phyloP scores from a whole-genome alignment of 2,329 filamentous ascomycete genomes.

The Metarhizium album region DNA sequence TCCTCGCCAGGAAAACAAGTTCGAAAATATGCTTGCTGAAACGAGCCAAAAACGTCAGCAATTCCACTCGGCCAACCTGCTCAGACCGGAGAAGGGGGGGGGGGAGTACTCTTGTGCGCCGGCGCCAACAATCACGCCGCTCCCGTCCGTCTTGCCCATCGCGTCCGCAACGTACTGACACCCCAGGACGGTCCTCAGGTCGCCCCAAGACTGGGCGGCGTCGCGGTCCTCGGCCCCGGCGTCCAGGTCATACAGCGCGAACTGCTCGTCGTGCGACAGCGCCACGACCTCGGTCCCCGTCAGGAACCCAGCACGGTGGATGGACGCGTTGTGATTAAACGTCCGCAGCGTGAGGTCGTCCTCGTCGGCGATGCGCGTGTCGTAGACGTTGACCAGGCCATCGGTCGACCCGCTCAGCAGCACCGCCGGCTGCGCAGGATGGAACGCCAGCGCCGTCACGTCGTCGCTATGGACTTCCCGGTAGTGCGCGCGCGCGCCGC shows the following conservation, averaged over 20 bases:
- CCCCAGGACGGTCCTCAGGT: conserved; percentile 52
- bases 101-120: conserved; percentile 55
- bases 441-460: conserved; percentile 48
- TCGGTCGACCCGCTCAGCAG: conserved; percentile 72
- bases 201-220: conserved; percentile 50
- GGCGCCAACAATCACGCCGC: conserved; percentile 49
- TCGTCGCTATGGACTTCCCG: conserved; percentile 59
- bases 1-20: conserved; percentile 46
- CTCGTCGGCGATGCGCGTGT: conserved; percentile 59
- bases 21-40: conserved; percentile 45
- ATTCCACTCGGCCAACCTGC: neutral
- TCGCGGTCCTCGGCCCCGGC: conserved; percentile 51
- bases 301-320: conserved; percentile 67
- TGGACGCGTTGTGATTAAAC: conserved; percentile 64
- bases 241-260: conserved; percentile 61
- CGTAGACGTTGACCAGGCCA: conserved; percentile 67
- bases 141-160: conserved; percentile 45
- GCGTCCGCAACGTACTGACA: conserved; percentile 69
- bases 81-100: conserved; percentile 6
- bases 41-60: neutral
- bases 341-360: conserved; percentile 70
- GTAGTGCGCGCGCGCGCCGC: conserved; percentile 40
- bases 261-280: conserved; percentile 67
- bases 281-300: conserved; percentile 54
- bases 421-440: conserved; percentile 47